A percentile compares a stretch with the other conserved stretches of the same genome.
phyloP scores from a whole-genome alignment of 306 rosid genomes.

The Lupinus albus region DNA sequence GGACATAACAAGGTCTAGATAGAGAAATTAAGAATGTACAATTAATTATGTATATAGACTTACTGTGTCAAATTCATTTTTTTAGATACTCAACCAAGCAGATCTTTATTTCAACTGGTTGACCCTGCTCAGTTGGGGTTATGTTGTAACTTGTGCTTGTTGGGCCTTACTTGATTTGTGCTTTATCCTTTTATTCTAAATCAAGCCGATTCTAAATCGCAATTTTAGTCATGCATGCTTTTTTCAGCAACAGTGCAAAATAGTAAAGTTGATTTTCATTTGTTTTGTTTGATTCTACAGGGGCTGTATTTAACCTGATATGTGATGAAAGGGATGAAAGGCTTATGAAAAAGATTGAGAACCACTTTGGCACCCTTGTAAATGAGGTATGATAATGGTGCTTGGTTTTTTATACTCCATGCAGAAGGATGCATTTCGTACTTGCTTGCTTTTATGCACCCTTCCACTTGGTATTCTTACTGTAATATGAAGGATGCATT shows the following conservation, averaged over 20 bases:
- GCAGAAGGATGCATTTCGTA: background rate
- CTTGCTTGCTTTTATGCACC: too few relatives aligned
- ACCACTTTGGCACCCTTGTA: constrained; percentile 44
- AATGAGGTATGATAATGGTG: constrained; percentile 44
- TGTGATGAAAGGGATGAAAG: constrained; percentile 41
- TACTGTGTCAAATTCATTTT: too few relatives aligned
- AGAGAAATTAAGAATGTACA: too few relatives aligned
- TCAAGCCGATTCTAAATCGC: background rate
- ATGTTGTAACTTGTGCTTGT: background rate
- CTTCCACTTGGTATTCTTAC: background rate
- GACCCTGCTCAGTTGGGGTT: background rate
- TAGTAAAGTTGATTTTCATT: background rate
- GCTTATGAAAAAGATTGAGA: constrained; percentile 49
- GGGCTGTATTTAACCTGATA: constrained; percentile 57
- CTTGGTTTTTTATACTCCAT: background rate
- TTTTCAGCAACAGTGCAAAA: constrained; percentile 5
- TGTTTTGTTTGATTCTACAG: constrained; percentile 34
- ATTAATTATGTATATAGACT: too few relatives aligned
- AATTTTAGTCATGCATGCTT: constrained; percentile 6
- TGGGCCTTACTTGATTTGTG: background rate
- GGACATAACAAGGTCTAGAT: too few relatives aligned
- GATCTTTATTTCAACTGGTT: background rate
- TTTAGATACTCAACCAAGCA: background rate
- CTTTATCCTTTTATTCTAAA: background rate
- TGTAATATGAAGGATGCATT: background rate